Evolutionary conservation across 2,329 filamentous ascomycete genomes (phyloP).

Genomic region (Cercospora brassicicola): DNA sequence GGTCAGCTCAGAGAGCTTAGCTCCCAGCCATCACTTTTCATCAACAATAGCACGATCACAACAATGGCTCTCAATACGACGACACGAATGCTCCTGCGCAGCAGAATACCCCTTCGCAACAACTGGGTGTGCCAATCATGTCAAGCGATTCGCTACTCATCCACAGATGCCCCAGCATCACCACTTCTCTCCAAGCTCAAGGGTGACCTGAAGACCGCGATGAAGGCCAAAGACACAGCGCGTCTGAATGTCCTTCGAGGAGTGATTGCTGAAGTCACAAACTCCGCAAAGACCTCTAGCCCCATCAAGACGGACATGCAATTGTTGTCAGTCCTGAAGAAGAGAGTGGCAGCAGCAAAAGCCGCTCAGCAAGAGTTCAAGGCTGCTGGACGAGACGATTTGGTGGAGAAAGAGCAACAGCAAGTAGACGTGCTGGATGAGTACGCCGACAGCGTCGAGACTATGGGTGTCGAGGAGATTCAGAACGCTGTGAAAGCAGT

Average conservation of each 20-base stretch:
- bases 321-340: constrained; percentile 66
- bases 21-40: constrained; percentile 2
- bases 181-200: constrained; percentile 49
- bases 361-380: constrained; percentile 65
- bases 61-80: constrained; percentile 25
- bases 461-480: constrained; percentile 61
- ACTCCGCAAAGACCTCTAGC: constrained; percentile 69
- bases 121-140: constrained; percentile 32
- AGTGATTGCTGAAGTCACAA: constrained; percentile 69
- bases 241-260: constrained; percentile 68
- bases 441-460: constrained; percentile 62
- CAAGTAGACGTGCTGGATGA: constrained; percentile 66
- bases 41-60: constrained; percentile 5
- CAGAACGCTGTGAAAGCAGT: constrained; percentile 54
- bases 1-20: not conserved
- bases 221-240: constrained; percentile 53
- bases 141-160: constrained; percentile 25
- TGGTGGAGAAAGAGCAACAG: constrained; percentile 67
- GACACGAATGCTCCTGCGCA: constrained; percentile 23
- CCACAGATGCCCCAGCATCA: constrained; percentile 35
- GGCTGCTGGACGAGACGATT: constrained; percentile 63
- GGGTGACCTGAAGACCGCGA: constrained; percentile 49
- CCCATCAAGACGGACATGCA: constrained; percentile 71
- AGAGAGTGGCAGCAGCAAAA: constrained; percentile 58
- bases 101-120: constrained; percentile 14